Conservation (phyloP, 805 yeast species). For the Teunomyces atbi region DNA sequence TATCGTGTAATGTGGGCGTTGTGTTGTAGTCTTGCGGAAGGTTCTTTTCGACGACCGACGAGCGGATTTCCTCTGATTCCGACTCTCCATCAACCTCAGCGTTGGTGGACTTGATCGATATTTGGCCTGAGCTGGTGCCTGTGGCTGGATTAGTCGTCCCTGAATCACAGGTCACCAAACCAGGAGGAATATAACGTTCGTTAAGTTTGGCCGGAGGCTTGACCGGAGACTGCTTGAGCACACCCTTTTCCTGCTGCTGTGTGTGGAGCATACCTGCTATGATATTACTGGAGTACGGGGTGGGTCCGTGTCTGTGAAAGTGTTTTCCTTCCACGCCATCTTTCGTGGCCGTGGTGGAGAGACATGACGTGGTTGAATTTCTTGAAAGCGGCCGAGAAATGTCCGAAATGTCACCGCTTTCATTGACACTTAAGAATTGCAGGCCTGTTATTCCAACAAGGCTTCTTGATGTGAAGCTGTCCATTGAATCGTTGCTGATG, state of each 20-base stretch:
- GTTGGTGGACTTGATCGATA: conserved; percentile 24
- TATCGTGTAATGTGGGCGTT: conserved; percentile 37
- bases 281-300: conserved; percentile 32
- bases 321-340: conserved; percentile 70
- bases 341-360: conserved; percentile 73
- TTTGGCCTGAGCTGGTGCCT: conserved; percentile 6
- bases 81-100: conserved; percentile 29
- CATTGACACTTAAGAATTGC: not conserved
- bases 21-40: conserved; percentile 5
- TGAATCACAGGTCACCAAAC: not conserved
- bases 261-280: conserved; percentile 26
- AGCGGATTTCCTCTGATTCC: conserved; percentile 15
- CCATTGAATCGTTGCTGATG: conserved; percentile 15
- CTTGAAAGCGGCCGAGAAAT: conserved; percentile 59
- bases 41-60: conserved; percentile 11
- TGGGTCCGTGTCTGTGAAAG: conserved; percentile 44
- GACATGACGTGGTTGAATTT: conserved; percentile 60
- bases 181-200: not conserved
- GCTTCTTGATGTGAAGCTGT: conserved; percentile 19
- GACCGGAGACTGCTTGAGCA: not conserved
- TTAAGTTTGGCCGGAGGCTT: not conserved
- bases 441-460: conserved; percentile 11
- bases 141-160: not conserved
- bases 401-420: not conserved
- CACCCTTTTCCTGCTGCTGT: conserved; percentile 12